Evolutionary conservation across 768 basidiomycete species (phyloP), one percentile per base, ranked within the genome.

Genomic region (Mycena sanguinolenta): DNA sequence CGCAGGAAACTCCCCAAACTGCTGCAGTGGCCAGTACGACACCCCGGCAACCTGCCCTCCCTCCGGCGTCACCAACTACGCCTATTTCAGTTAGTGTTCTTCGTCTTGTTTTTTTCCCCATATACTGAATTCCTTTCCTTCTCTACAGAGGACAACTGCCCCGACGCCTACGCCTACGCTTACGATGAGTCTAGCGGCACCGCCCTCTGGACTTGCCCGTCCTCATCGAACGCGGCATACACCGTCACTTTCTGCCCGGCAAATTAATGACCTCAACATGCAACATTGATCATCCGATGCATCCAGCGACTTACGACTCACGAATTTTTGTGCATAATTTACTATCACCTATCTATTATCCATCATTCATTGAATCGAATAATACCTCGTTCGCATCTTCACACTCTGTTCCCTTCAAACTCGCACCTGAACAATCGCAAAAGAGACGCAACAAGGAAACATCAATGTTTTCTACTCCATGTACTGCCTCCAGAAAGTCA

Each of bases 101-200:
- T 8, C 25, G n/a, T n/a, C 21, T 44, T 23, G 16, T 36, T 6
- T 10, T 21, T 28, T 23, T 23, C 30, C 27, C 32, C 36, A 27
- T 25, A 21, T 12, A 25, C 12, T 46, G 12, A 46, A 21, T n/a
- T 21, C n/a, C 13, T 36, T 58, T n/a, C 5, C 28, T 25, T 30
- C 44, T 19, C 25, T 36, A 3, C 49, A 75, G 74, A 83, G 74
- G 34, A 49, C 46, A 79, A 72, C 63, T 83, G 82, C 75, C 82
- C 82, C 8, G 74, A 81, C 59, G 74, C 84, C 1, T 86, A 86
- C 55, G 85, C 79, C 0, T 88, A 85, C 69, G 84, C 86, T 4
- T 87, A 77, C 72, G 87, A 88, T 70, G 86, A 87, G 75, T 72
- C 76, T 32, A 81, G 79, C 69, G 83, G 81, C 2, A 86, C 85